Evolutionary conservation across 805 yeast species (phyloP), one percentile per base, ranked within the genome.

Genomic region (Kodamaea jinghongensis): DNA sequence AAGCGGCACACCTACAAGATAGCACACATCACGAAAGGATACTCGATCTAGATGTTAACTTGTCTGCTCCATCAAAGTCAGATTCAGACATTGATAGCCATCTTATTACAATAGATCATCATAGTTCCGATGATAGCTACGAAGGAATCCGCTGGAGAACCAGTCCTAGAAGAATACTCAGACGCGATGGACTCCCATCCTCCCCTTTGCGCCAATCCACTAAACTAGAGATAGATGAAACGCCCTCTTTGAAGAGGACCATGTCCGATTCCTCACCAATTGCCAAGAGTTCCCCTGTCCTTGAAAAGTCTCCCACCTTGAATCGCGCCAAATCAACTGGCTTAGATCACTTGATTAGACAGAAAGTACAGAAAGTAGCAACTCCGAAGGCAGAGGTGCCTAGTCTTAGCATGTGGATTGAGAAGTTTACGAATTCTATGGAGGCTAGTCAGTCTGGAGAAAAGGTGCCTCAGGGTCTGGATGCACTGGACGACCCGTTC

Each of bases 81-180:
- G 37, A 34, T 4, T 12, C n/a, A 13, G 37, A 34, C 22, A 15
- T 34, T 9, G 37, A 34, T 14, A 28, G 25, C 15, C 30, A 34
- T 22, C 32, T 38, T 17, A 38, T 38, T 31, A 38, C 42, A 6
- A 26, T 38, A 27, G 42, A 32, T 5, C 42, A 34, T 13, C 37
- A 34, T 23, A 31, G 68, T 41, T 66, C 73, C 0, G 74, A 69
- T 39, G 73, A 69, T 36, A 65, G 70, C 41, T 67, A 64, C 43
- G 74, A 69, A 31, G 73, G 73, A 1, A 56, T 69, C 23, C 53
- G 66, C 34, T 58, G 62, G 62, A 34, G 40, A 7, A 52, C 51
- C 4, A 48, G 50, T 32, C 52, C 38, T 22, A 28, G 31, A 40
- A 33, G 42, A 7, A 36, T 38, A 3, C 31, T 38, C 17, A 17